Base-by-base conservation (phyloP, 2,329 filamentous ascomycete species). In the Phoma sp. region DNA sequence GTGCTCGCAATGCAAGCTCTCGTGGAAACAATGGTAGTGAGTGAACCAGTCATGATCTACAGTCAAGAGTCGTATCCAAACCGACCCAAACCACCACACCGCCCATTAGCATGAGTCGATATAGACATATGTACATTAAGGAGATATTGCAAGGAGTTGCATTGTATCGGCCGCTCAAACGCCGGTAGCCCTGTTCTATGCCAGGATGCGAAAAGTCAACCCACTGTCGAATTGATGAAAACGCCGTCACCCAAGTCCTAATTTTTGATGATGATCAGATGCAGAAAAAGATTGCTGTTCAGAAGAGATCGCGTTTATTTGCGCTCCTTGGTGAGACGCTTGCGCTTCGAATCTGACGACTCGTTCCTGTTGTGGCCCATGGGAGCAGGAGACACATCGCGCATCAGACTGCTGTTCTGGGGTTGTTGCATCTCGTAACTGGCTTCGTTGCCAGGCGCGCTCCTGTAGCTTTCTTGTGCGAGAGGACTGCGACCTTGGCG, bases 401-500 rank as follows among this genome's bases (percentile, higher is more conserved):
- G 70, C 65, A 72, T 67, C 46, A 73, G 35, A 52, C 70, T 66
- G 32, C 54, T 63, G 42, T 67, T 66, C 53, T 75, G 69, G 25
- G 70, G 72, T 51, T 73, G 65, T 33, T 69, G 68, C 55, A 76
- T 59, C 60, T 77, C 74, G 32, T 72, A 70, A 23, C 62, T 69
- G 7, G 61, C 29, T 11, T 70, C 67, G 4, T 72, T 61, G 23
- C 68, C 69, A 5, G 70, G 66, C 35, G 68, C 66, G 4, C 67
- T 71, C 33, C 70, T 57, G 56, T 78, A 79, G 59, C 77, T 79
- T 55, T 75, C 74, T 39, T 77, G 72, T 3, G 78, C 78, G 18
- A 81, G 71, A 2, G 79, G 79, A 54, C 77, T 79, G 25, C 75
- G 73, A 45, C 77, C 78, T 7, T 65, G 70, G n/a, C 75, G 68